phyloP scores from a whole-genome alignment of 768 basidiomycete genomes.

The Panaeolus cyanescens region DNA sequence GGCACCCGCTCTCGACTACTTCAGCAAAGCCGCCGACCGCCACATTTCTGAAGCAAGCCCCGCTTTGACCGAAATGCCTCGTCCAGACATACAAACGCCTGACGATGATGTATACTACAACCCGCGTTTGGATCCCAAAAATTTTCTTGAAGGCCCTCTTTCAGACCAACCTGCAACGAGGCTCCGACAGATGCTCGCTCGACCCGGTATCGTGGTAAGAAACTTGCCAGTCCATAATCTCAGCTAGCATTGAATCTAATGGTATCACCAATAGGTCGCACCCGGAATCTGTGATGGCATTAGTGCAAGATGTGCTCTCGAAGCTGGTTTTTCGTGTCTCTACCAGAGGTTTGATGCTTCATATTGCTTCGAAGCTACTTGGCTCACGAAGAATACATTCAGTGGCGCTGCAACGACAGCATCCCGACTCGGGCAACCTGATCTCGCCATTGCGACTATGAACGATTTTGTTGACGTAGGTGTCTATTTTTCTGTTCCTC shows the following conservation, averaged over 20 bases:
- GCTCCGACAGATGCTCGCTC: constrained; percentile 66
- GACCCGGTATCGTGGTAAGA: constrained; percentile 77
- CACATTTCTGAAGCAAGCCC: background rate
- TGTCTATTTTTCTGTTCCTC: constrained; percentile 27
- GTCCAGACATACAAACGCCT: background rate
- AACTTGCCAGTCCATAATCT: background rate
- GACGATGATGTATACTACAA: constrained; percentile 54
- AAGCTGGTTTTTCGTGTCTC: constrained; percentile 75
- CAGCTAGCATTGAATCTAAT: background rate
- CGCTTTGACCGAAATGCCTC: background rate
- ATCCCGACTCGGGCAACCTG: constrained; percentile 74
- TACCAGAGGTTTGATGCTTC: constrained; percentile 60
- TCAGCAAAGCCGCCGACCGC: background rate
- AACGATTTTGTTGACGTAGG: constrained; percentile 74
- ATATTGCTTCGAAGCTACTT: background rate
- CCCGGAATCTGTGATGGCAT: constrained; percentile 82
- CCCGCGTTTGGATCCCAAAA: constrained; percentile 66
- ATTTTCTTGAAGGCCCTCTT: constrained; percentile 68
- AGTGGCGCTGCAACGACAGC: constrained; percentile 82
- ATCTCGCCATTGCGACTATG: constrained; percentile 75
- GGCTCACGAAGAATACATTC: background rate
- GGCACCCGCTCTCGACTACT: background rate
- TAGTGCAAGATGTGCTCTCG: constrained; percentile 76
- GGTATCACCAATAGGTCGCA: constrained; percentile 47
- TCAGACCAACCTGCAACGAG: constrained; percentile 71